Conservation (phyloP, 148 eudicot genomes). For the Polygonum aviculare region DNA sequence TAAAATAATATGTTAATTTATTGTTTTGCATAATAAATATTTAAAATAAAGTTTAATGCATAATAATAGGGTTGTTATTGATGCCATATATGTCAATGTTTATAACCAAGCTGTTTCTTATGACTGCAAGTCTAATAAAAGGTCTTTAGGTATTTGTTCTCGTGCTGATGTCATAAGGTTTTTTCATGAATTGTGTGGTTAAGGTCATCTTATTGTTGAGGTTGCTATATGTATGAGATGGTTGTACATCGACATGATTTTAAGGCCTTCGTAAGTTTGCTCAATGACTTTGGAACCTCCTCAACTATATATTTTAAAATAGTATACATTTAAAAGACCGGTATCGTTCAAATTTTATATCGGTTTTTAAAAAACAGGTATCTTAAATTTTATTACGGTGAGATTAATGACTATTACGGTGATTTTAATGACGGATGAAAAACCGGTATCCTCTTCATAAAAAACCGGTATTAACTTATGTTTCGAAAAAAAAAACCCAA, state of each 20-base stretch:
- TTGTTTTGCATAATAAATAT: no score
- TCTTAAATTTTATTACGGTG: no score
- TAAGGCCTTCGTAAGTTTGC: conserved; percentile 83
- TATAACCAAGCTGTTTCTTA: conserved; percentile 41
- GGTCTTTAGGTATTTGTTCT: conserved; percentile 76
- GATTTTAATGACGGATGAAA: no score
- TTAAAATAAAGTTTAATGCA: no score
- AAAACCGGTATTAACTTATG: no score
- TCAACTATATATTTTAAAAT: neutral
- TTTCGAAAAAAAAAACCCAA: no score
- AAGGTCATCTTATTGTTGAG: conserved; percentile 16
- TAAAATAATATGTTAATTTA: no score
- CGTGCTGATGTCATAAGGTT: neutral
- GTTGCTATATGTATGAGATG: conserved; percentile 98
- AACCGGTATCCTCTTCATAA: no score
- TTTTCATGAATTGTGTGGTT: conserved; percentile 8
- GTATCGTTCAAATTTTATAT: no score
- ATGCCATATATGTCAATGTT: neutral
- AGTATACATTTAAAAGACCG: neutral
- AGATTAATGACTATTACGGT: no score
- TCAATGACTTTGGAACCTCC: neutral
- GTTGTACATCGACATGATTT: conserved; percentile 97
- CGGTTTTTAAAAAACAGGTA: no score
- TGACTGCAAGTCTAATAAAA: conserved; percentile 95
- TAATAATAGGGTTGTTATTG: no score